Evolutionary conservation across 345 rosid species (phyloP).

Genomic region (Anastatica hierochuntica): DNA sequence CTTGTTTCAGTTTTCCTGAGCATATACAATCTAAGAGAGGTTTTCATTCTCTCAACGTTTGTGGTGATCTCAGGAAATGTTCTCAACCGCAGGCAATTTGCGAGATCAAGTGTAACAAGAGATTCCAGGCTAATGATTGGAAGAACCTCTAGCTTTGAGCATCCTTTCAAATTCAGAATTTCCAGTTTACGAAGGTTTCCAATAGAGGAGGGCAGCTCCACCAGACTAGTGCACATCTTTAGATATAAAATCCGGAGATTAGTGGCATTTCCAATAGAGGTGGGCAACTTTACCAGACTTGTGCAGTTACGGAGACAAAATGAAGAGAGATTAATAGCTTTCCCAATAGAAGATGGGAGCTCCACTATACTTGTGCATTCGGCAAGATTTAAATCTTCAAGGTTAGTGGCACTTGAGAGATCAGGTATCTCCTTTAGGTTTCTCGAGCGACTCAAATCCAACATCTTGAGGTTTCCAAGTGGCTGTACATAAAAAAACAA

Average conservation of each 20-base stretch:
- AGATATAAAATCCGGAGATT: background rate
- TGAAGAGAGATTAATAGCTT: background rate
- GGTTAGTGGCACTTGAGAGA: background rate
- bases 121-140: too few relatives aligned
- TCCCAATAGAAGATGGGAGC: too few relatives aligned
- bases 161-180: too few relatives aligned
- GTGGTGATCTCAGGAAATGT: too few relatives aligned
- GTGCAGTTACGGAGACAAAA: background rate
- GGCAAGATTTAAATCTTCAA: background rate
- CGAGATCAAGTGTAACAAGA: too few relatives aligned
- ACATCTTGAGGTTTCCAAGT: background rate
- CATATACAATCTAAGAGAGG: too few relatives aligned
- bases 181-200: background rate
- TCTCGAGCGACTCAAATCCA: background rate
- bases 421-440: background rate
- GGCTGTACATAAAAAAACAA: background rate
- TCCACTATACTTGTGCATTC: too few relatives aligned
- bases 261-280: background rate
- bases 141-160: too few relatives aligned
- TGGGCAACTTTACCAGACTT: background rate
- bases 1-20: too few relatives aligned
- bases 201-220: background rate
- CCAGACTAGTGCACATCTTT: background rate
- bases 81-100: too few relatives aligned
- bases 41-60: too few relatives aligned